phyloP scores from a whole-genome alignment of 257 asterid genomes.

The Ilex aquifolium region DNA sequence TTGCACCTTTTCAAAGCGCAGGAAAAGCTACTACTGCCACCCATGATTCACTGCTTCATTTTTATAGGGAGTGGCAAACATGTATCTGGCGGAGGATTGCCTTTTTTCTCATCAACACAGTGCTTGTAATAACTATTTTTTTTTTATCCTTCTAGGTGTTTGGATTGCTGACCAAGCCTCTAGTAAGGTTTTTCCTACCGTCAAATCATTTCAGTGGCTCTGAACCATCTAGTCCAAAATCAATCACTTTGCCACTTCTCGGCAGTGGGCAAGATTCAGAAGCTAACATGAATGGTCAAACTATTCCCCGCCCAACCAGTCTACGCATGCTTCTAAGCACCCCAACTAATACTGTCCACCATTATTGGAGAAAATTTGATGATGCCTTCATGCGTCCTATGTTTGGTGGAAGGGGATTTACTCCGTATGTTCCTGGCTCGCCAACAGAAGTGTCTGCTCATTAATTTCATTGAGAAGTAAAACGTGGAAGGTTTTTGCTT shows the following conservation, averaged over 20 bases:
- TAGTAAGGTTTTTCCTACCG: conserved; percentile 42
- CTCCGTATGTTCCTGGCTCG: conserved; percentile 9
- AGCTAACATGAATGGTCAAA: not conserved
- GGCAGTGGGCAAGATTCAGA: conserved; percentile 17
- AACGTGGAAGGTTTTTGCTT: not conserved
- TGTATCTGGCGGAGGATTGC: too few relatives aligned
- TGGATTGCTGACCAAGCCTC: conserved; percentile 61
- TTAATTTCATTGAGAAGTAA: not conserved
- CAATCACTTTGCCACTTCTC: conserved; percentile 33
- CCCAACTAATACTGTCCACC: conserved; percentile 43
- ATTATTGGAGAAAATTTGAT: conserved; percentile 62
- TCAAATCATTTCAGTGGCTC: conserved; percentile 9
- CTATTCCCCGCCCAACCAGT: conserved; percentile 21
- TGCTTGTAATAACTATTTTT: too few relatives aligned
- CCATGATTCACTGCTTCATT: too few relatives aligned
- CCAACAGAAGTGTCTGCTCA: conserved; percentile 17
- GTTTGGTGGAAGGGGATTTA: conserved; percentile 57
- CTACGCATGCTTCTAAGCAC: conserved; percentile 37
- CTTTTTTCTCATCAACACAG: too few relatives aligned
- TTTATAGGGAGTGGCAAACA: too few relatives aligned
- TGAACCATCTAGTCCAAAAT: conserved; percentile 30
- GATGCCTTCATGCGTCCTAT: conserved; percentile 55
- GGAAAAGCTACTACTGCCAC: too few relatives aligned
- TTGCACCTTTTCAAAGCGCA: too few relatives aligned
- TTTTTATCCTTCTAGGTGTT: conserved; percentile 36